Evolutionary conservation across 768 basidiomycete genomes (phyloP).

Genomic region (Tylopilus felleus): DNA sequence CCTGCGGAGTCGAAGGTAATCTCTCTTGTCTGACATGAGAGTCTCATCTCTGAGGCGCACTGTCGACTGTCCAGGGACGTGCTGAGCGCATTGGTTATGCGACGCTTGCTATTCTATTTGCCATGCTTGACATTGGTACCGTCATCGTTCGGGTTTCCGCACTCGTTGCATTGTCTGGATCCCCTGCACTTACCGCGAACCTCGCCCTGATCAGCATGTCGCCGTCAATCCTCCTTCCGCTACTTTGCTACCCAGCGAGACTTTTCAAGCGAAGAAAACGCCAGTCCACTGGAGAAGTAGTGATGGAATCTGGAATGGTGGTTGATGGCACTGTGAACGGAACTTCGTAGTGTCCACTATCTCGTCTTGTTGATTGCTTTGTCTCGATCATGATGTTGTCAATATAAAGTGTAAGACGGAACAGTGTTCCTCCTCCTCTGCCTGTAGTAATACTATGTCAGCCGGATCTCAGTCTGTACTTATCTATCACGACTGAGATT

Average conservation of each 20-base stretch:
- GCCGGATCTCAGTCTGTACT: neutral
- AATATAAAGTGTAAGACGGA: neutral
- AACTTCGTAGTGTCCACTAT: neutral
- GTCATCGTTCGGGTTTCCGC: constrained; percentile 17
- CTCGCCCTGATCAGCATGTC: constrained; percentile 13
- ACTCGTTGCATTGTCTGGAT: constrained; percentile 11
- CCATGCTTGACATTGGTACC: constrained; percentile 19
- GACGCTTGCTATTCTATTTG: constrained; percentile 16
- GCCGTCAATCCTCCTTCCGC: constrained; percentile 1
- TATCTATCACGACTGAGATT: neutral
- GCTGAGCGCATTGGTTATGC: constrained; percentile 11
- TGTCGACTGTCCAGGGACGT: constrained; percentile 4
- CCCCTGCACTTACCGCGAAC: constrained; percentile 7
- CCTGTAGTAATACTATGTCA: neutral
- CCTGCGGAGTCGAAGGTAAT: constrained; percentile 24
- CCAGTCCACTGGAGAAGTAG: neutral
- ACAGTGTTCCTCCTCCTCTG: neutral
- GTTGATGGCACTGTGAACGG: neutral
- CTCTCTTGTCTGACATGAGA: neutral
- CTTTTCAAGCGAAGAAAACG: neutral
- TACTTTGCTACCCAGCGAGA: neutral
- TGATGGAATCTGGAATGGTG: neutral
- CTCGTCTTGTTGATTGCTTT: neutral
- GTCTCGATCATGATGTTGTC: neutral
- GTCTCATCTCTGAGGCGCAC: neutral